Base-by-base conservation (phyloP, 179 eudicot genomes). In the Beta corolliflora region DNA sequence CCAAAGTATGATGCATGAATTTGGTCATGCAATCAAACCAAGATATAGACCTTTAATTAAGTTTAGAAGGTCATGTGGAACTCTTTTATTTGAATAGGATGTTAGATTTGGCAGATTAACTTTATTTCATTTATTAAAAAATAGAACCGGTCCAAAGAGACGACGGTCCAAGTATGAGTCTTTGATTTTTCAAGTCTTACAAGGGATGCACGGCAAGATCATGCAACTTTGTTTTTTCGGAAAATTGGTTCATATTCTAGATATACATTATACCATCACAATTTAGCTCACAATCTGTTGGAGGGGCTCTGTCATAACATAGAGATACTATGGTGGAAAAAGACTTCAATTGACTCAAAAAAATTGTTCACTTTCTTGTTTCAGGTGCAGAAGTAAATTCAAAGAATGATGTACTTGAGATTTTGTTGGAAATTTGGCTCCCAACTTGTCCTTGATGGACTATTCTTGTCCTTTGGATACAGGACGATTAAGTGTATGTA, bases 171-270 rank as follows among this genome's bases (percentile, higher is more conserved):
- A 76, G 68, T 59, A 7, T n/a, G 11, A 15, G 69, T 44, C n/a
- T 76, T 77, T 75, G 66, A 68, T 29, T 77, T 25, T 77, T 82
- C 84, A 82, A 82, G 64, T 82, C 80, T 71, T 77, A 71, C 65
- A n/a, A 59, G 65, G 21, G 41, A 73, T 63, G 61, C 50, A 18
- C 16, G 65, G 66, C 75, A 67, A 55, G 44, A 9, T 78, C 59
- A 11, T 71, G 77, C 25, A 71, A 65, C 5, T 48, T 71, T 31
- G 10, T 53, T 36, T 36, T 60, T 36, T 79, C 3, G 18, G 36
- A 63, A 21, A 13, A 4, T 13, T 31, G 48, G n/a, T 44, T 61
- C 46, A 25, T 59, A 41, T 71, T 79, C 76, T 79, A 70, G 81
- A 73, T 50, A 36, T 19, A 6, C 12, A n/a, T 64, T 54, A 77